Evolutionary conservation across 495 filamentous ascomycete species (phyloP), one percentile per base, ranked within the genome.

Genomic region (Penicillium atrosanguineum): DNA sequence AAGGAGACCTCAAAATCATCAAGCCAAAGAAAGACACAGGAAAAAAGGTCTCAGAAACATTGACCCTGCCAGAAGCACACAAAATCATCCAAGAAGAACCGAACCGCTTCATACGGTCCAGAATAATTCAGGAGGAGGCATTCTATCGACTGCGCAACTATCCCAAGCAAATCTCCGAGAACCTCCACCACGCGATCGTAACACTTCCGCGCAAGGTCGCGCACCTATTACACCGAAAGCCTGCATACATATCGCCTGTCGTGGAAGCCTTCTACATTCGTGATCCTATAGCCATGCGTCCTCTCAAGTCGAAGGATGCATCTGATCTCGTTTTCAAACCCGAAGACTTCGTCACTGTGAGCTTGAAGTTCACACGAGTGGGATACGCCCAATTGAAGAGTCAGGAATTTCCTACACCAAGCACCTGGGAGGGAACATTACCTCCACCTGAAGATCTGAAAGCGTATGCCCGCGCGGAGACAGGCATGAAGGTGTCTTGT

Each of bases 221-320:
- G n/a, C 85, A 84, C 56, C 79, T 97, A 37, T 72, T 97, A 1
- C 87, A 91, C 56, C 72, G 79, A 23, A 80, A 83, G 29, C 87
- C 91, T 6, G 75, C 83, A 6, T 83, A 85, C 50, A 85, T 97
- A 46, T 87, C 90, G 2, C 83, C 91, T 1, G 91, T 91, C 5
- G 81, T 89, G 4, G 94, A 98, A 67, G 85, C 90, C 2, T 97
- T 97, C 67, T 97, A 97, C 68, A 77, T 96, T 44, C 85, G 95
- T 39, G 91, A 97, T 63, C 89, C 94, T 1, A 81, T 89, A 48
- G 78, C 86, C 4, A 69, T 96, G 44, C 86, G 85, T 19, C 82
- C 86, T 1, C 74, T 97, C 1, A 72, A 84, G 52, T 69, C 78
- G 2, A 71, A 77, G 26, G 70, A 75, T 16, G 26, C 66, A 9